A percentile compares a stretch with the other conserved stretches of the same genome.
Conservation (phyloP, 78 protist genomes). For the Guillardia theta region DNA sequence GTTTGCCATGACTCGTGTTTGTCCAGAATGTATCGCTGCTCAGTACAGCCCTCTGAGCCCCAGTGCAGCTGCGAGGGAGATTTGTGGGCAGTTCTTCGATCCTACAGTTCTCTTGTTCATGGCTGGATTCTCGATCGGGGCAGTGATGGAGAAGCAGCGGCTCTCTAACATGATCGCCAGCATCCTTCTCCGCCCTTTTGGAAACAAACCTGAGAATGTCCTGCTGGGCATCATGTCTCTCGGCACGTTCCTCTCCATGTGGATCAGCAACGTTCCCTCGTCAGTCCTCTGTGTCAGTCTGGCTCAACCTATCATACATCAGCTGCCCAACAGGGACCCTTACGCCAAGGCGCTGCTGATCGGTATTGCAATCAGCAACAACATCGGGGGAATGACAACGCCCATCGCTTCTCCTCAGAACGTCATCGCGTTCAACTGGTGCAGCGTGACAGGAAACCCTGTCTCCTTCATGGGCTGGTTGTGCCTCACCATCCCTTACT, state of each 20-base stretch:
- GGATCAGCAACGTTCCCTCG: slow-evolving; percentile 25
- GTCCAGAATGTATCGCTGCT: neutral
- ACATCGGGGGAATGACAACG: slow-evolving; percentile 45
- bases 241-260: slow-evolving; percentile 32
- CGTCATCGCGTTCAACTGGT: slow-evolving; percentile 17
- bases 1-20: too few relatives aligned
- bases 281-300: slow-evolving; percentile 6
- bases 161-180: neutral
- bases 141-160: slow-evolving; percentile 20
- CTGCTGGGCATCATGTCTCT: slow-evolving; percentile 41
- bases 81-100: slow-evolving; percentile 16
- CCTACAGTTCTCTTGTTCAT: slow-evolving; percentile 21
- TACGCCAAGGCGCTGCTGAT: slow-evolving; percentile 13
- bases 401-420: slow-evolving; percentile 39
- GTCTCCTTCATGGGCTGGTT: neutral
- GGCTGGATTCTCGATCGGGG: slow-evolving; percentile 39
- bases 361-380: slow-evolving; percentile 21
- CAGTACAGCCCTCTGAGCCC: neutral
- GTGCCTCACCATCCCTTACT: neutral
- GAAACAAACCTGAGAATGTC: neutral
- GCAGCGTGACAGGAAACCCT: neutral
- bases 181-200: neutral
- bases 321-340: neutral
- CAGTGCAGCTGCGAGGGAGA: neutral
- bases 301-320: slow-evolving; percentile 8